Base-by-base conservation (phyloP, 371 early-diverging fungal genomes). In the Smittium mucronatum region DNA sequence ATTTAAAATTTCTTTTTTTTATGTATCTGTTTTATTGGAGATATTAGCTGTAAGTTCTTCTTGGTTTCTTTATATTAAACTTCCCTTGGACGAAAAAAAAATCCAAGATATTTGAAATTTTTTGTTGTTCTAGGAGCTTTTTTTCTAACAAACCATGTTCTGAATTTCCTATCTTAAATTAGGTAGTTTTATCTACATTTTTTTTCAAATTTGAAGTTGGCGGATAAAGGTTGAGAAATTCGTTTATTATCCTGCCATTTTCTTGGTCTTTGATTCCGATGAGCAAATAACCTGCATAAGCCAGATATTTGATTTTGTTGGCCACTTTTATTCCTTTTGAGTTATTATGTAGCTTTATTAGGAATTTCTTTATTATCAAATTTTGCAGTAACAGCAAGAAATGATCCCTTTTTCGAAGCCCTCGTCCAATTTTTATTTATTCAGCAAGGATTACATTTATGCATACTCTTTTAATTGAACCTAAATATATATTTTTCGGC, bases 371-470 rank as follows among this genome's bases (percentile, higher is more conserved):
- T 8, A 64, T 58, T 0, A 70, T 33, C 1, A 70, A 15, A 21
- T 70, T 73, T 36, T 73, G 70, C 0, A 70, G 61, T 0, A 73
- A 61, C 2, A 70, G 73, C 2, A 67, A 73, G 0, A 70, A 61
- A 21, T 57, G 70, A 33, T 73, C 70, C 0, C 73, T 60, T 25
- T 72, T 68, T 0, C 67, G 25, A 0, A 72, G 70, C 0, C 73
- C 73, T 30, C 64, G 36, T 36, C 17, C 28, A 28, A 70, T 72
- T 16, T 17, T 11, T 34, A 72, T 28, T 25, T 35, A 8, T 65
- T 65, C 65, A 11, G 21, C 34, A 28, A 31, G 65, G 32, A n/a
- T 36, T n/a, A 26, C 65, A 65, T 31, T 65, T 32, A 65, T 65
- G n/a, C 17, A 34, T 65, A 65, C n/a, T 33, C 65, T 65, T 28